Base-by-base conservation (phyloP, 768 basidiomycete species). In the Daedaleopsis nitida region DNA sequence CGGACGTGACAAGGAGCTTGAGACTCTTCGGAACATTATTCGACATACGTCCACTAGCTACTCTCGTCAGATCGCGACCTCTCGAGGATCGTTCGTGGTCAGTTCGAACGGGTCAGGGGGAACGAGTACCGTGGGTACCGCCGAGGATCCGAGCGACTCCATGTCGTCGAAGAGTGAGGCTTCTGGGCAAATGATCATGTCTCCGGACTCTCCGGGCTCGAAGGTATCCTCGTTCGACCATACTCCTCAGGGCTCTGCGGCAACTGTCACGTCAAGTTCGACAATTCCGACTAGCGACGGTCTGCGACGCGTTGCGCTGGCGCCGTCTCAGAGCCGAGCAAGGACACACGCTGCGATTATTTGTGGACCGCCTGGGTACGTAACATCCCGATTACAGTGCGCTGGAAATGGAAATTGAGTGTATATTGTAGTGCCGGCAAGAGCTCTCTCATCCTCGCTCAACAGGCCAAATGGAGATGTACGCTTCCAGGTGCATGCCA, bases 401-500 rank as follows among this genome's bases (percentile, higher is more conserved):
- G 3, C 39, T 27, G 52, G 47, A 43, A 10, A 14, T 47, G 17
- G 12, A n/a, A 24, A 21, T 47, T 47, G 19, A 47, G 10, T 17
- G n/a, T 21, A n/a, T 47, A 3, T 21, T 57, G n/a, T 61, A 82
- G 88, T 12, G 83, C 86, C n/a, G 88, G 87, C n/a, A 91, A 91
- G 71, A 89, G 86, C 63, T 87, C 87, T 0, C 80, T 91, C 58
- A 78, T 91, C 57, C 75, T 89, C 24, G 84, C 80, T 6, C 83
- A 89, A 63, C 88, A 90, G 70, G 86, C 87, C 5, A 85, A 84
- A 69, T 90, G 88, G 88, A 73, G 88, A 74, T 80, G 86, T 85
- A 66, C 69, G 78, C 59, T 8, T 14, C 16, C 23, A 34, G 13
- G 47, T 56, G 27, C 39, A 34, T n/a, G 47, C 16, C 39, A 10